These are phyloP conservation scores for Sporisorium scitamineum DNA, from an alignment of 1,284 basidiomycete genomes.

Conservation along the genomic window DNA sequence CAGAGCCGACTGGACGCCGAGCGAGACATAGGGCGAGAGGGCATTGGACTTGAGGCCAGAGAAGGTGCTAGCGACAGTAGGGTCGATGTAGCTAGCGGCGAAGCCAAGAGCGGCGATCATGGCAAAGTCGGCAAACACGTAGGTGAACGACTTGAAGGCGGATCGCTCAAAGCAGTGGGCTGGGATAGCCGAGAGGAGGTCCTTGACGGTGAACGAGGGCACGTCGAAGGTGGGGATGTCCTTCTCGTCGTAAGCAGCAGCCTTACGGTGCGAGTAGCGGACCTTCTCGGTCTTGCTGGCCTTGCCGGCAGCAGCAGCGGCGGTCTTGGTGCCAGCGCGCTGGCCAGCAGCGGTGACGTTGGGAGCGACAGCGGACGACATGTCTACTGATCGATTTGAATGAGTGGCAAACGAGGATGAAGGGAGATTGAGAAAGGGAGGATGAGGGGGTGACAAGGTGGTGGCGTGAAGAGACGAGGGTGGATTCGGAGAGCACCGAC, in stretches of 20 bases:
- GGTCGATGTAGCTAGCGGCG: constrained; percentile 78
- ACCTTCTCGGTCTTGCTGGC: constrained; percentile 35
- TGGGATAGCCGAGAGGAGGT: constrained; percentile 86
- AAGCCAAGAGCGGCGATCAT: constrained; percentile 81
- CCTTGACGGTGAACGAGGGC: constrained; percentile 85
- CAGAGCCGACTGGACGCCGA: constrained; percentile 76
- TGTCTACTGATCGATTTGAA: constrained; percentile 14
- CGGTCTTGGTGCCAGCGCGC: constrained; percentile 50
- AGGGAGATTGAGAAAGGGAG: background rate
- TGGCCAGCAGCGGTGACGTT: constrained; percentile 54
- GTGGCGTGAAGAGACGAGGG: constrained; percentile 20
- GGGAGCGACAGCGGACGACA: constrained; percentile 55
- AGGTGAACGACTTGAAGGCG: constrained; percentile 82
- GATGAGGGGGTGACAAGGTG: background rate
- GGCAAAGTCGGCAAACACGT: constrained; percentile 82
- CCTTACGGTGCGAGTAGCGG: constrained; percentile 64
- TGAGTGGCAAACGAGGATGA: background rate
- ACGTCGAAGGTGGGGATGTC: constrained; percentile 74
- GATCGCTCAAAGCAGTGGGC: constrained; percentile 93
- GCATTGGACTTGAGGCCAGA: constrained; percentile 46
- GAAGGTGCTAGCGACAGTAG: constrained; percentile 55
- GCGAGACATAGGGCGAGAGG: constrained; percentile 72
- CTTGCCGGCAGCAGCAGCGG: constrained; percentile 28
- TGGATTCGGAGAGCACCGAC: too few relatives aligned
- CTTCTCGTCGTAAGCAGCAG: constrained; percentile 58